Conservation (phyloP, 2,329 filamentous ascomycete species). For the Arthrobotrys sphaeroides region DNA sequence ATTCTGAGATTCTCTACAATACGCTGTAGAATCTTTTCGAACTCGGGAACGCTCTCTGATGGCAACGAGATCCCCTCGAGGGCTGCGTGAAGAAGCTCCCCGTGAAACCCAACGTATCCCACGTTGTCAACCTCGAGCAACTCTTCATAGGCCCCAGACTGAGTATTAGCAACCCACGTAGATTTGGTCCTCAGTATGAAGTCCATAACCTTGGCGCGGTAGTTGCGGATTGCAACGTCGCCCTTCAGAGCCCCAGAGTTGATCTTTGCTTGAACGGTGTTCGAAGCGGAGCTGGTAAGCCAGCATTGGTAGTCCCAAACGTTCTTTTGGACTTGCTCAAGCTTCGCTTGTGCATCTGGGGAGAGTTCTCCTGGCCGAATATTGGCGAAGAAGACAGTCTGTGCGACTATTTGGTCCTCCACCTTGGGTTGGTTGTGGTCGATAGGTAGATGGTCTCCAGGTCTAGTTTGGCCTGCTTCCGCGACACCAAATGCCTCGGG, state of each 20-base stretch:
- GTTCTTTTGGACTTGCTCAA: not conserved
- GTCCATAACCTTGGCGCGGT: not conserved
- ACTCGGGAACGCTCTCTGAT: not conserved
- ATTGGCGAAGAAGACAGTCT: not conserved
- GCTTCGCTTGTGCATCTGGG: not conserved
- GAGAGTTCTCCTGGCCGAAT: not conserved
- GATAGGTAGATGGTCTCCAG: not conserved
- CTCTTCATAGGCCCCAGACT: not conserved
- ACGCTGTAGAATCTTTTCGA: not conserved
- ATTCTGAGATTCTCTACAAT: not conserved
- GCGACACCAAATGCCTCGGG: not conserved
- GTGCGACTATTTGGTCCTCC: not conserved
- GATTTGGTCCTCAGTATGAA: not conserved
- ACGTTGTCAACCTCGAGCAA: not conserved
- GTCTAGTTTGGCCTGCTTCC: not conserved
- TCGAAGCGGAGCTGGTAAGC: not conserved
- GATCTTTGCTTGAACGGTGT: not conserved
- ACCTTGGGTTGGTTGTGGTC: not conserved
- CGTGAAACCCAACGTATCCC: not conserved
- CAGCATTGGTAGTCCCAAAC: slow-evolving; percentile 1
- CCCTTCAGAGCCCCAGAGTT: not conserved
- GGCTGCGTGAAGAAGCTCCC: not conserved
- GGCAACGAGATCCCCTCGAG: not conserved
- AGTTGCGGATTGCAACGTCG: not conserved
- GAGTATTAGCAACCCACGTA: not conserved